Conservation (phyloP, 352 stramenopile genomes). For the Salisapilia sapeloensis region DNA sequence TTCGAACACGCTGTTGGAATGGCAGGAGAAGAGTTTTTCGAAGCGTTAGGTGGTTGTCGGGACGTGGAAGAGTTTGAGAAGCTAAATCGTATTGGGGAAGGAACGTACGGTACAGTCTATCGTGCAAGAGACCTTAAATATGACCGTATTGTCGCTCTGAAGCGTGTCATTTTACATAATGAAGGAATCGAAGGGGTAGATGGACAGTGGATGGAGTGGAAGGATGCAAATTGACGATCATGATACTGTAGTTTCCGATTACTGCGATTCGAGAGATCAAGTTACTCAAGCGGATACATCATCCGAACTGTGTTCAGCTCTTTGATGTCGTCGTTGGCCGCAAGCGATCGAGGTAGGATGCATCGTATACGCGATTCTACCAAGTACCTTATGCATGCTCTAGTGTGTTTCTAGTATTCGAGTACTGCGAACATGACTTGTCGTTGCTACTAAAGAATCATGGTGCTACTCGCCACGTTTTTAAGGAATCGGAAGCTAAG, state of each 20-base stretch:
- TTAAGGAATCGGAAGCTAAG: conserved; percentile 71
- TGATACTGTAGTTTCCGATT: conserved; percentile 33
- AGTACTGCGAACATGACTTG: conserved; percentile 81
- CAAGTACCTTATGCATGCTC: too few relatives aligned
- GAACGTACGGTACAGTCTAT: conserved; percentile 84
- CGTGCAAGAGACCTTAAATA: conserved; percentile 48
- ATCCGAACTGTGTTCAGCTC: conserved; percentile 58
- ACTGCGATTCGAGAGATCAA: conserved; percentile 66
- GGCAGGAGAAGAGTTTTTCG: too few relatives aligned
- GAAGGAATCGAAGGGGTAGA: conserved; percentile 78
- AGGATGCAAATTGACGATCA: too few relatives aligned
- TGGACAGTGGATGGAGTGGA: background rate
- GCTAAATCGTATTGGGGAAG: conserved; percentile 69
- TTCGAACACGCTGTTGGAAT: too few relatives aligned
- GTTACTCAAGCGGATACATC: conserved; percentile 39
- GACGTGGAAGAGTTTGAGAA: conserved; percentile 56
- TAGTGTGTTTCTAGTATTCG: conserved; percentile 83
- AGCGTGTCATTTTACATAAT: conserved; percentile 85
- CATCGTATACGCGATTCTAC: background rate
- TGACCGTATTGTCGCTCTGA: conserved; percentile 75
- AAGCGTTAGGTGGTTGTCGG: conserved; percentile 23
- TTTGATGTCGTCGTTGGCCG: conserved; percentile 53
- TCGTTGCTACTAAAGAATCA: conserved; percentile 38
- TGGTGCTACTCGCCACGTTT: conserved; percentile 33
- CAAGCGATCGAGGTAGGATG: conserved; percentile 30